Conservation (phyloP, 1,284 basidiomycete species). For the Stereum hirsutum region DNA sequence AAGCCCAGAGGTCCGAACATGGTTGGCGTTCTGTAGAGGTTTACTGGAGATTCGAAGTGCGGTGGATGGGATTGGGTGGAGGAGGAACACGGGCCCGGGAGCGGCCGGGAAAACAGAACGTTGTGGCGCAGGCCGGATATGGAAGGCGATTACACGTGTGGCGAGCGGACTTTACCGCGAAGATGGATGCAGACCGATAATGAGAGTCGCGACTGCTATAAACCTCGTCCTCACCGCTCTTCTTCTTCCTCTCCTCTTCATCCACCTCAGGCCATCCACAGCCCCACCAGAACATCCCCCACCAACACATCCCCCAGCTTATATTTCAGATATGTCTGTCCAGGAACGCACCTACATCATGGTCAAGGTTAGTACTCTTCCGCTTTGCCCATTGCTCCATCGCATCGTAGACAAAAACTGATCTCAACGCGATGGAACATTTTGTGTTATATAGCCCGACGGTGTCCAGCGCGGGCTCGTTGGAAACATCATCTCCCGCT, state of each 20-base stretch:
- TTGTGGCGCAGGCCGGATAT: background rate
- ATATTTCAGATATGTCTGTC: constrained; percentile 44
- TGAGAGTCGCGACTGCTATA: constrained; percentile 21
- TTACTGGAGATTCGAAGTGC: too few relatives aligned
- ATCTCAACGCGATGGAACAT: background rate
- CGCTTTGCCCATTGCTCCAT: too few relatives aligned
- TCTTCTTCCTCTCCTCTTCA: constrained; percentile 20
- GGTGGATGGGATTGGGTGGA: too few relatives aligned
- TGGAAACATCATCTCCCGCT: constrained; percentile 88
- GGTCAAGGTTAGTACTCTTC: constrained; percentile 56
- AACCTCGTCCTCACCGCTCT: constrained; percentile 19
- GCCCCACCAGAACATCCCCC: constrained; percentile 16
- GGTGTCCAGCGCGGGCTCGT: constrained; percentile 94
- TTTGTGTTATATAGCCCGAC: too few relatives aligned
- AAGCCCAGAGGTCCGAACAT: constrained; percentile 68
- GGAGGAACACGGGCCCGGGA: background rate
- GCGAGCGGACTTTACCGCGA: too few relatives aligned
- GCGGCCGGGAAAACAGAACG: background rate
- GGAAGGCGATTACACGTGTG: too few relatives aligned
- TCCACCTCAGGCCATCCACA: constrained; percentile 11
- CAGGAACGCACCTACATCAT: constrained; percentile 82
- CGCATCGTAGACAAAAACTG: background rate
- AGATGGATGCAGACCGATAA: too few relatives aligned
- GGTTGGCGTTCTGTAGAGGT: constrained; percentile 8
- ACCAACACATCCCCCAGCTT: constrained; percentile 5